Conservation (phyloP, 441 rosid genomes). For the Jatropha multifida region DNA sequence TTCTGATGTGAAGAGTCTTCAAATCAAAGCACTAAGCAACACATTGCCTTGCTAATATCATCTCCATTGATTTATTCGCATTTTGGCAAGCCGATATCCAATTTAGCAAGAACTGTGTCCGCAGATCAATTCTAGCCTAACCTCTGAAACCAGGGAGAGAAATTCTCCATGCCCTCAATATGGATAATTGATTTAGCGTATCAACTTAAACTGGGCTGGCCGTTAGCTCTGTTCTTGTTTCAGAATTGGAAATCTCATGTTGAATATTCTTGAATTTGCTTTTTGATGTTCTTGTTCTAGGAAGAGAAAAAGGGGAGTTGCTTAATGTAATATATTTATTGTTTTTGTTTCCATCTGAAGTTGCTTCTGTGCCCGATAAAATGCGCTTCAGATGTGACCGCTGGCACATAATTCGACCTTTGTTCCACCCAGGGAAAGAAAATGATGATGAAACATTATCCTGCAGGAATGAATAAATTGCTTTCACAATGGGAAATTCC, state of each 20-base stretch:
- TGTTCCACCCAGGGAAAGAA: conserved; percentile 77
- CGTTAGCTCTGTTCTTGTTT: conserved; percentile 50
- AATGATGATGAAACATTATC: conserved; percentile 65
- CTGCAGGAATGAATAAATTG: conserved; percentile 63
- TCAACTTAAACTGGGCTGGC: conserved; percentile 44
- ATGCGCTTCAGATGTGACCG: conserved; percentile 73
- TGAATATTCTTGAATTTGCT: conserved; percentile 28
- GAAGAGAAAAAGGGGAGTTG: conserved; percentile 49
- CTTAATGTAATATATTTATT: conserved; percentile 43
- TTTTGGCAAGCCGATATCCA: conserved; percentile 2
- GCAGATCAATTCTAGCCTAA: not conserved
- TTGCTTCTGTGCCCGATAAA: conserved; percentile 42
- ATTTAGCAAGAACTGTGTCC: not conserved
- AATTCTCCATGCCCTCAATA: conserved; percentile 24
- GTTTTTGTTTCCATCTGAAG: conserved; percentile 44
- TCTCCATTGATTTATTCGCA: conserved; percentile 4
- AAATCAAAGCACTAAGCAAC: conserved; percentile 4
- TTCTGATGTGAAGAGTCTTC: not conserved
- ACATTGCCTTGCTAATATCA: not conserved
- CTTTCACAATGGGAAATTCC: conserved; percentile 61
- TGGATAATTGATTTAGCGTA: conserved; percentile 5
- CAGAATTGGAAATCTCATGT: conserved; percentile 26
- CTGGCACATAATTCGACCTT: conserved; percentile 87
- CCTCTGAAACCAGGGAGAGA: conserved; percentile 14
- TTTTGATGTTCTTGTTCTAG: conserved; percentile 40